Evolutionary conservation across 768 basidiomycete species (phyloP), one percentile per base, ranked within the genome.

Genomic region (Termitomyces eurrhizus): DNA sequence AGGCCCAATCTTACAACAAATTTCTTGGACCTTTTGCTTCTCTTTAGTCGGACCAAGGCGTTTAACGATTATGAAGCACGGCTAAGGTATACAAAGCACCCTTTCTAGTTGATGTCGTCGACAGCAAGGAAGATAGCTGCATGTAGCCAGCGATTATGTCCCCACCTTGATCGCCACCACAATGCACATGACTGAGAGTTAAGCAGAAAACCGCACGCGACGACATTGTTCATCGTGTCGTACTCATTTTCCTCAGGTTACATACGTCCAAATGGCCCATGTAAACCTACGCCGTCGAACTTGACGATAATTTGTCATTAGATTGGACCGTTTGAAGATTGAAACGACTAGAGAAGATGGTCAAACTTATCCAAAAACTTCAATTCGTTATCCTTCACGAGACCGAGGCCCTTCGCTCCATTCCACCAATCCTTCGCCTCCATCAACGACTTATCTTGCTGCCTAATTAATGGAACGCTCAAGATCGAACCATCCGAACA

Each of bases 351-450:
- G 18, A 60, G 56, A 46, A 63, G 36, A 60, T 60, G 59, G 5
- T 29, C 26, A 48, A 63, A 64, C 51, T 61, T 59, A 14, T 61
- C 55, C 49, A 63, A 45, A 39, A 68, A 66, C 37, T 37, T 65
- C 36, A 68, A 21, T 63, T 67, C 61, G 14, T 58, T 61, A 33
- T 68, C 48, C 18, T 56, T 54, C n/a, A 66, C 64, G 29, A 73
- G 59, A 14, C 70, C 72, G 37, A 69, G 57, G 41, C 72, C 69
- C 59, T 75, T 75, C 33, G 72, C 74, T 2, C 92, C 92, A 69
- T 90, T 92, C 90, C 90, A 93, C 87, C 90, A 94, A 54, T 87
- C 86, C 61, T 75, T 80, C 3, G 85, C 87, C 14, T 67, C 68
- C 61, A 91, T 62, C 65, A 82, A 70, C 29, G 77, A 72, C 64